A percentile compares a stretch with the other conserved stretches of the same genome.
These are phyloP conservation scores for Symbiotaphrina buchneri DNA, from an alignment of 495 filamentous ascomycete genomes.

Conservation along the genomic window DNA sequence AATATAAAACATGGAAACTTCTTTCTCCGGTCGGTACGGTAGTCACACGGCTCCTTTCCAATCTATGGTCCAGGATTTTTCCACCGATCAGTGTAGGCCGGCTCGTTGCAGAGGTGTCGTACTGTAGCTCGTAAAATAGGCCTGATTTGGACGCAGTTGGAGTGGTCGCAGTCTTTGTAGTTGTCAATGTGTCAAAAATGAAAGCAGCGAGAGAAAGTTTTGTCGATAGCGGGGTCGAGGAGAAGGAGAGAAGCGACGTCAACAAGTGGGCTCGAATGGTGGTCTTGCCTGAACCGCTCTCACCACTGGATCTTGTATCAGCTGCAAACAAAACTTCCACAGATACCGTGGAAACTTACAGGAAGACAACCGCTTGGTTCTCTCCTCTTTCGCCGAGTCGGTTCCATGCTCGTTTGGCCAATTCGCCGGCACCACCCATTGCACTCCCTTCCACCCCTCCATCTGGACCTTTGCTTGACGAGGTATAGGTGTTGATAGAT, in stretches of 20 bases:
- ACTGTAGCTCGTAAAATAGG: conserved; percentile 87
- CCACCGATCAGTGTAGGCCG: conserved; percentile 74
- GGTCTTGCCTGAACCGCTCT: conserved; percentile 89
- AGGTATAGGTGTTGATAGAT: conserved; percentile 79
- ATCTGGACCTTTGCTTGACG: conserved; percentile 70
- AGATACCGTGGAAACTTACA: conserved; percentile 33
- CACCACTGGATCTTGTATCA: conserved; percentile 34
- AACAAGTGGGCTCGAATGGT: conserved; percentile 78
- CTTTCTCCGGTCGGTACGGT: conserved; percentile 85
- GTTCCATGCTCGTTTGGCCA: conserved; percentile 65
- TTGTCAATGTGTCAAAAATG: conserved; percentile 86
- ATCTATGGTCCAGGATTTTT: conserved; percentile 78
- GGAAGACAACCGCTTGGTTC: conserved; percentile 77
- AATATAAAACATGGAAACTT: conserved; percentile 91
- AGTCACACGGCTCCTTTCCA: conserved; percentile 78
- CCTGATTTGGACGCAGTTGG: conserved; percentile 90
- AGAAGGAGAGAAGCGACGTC: conserved; percentile 62
- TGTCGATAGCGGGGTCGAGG: conserved; percentile 73
- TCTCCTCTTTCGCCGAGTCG: conserved; percentile 75
- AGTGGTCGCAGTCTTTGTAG: conserved; percentile 90
- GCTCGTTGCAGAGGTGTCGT: conserved; percentile 65
- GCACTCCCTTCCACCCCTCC: conserved; percentile 69
- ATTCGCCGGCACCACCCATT: conserved; percentile 68
- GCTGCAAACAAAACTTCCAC: not conserved
- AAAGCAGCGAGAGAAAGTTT: conserved; percentile 88